Percentiles rank a stretch among this genome's conserved stretches.
phyloP scores from a whole-genome alignment of 352 stramenopile genomes.

The Phytophthora megakarya region DNA sequence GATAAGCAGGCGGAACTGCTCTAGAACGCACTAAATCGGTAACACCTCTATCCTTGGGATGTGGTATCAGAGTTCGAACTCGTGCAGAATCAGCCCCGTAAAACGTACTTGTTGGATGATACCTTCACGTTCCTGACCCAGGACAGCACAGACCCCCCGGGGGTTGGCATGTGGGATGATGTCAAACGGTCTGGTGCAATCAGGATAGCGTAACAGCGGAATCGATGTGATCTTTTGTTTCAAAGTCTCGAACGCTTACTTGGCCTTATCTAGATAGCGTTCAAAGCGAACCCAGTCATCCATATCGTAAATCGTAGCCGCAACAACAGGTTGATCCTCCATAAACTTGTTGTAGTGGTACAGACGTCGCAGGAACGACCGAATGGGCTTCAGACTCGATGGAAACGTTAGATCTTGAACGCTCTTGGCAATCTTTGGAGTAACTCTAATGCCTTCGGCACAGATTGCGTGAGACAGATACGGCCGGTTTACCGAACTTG shows the following conservation, averaged over 20 bases:
- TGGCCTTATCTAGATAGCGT: background rate
- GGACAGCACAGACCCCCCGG: background rate
- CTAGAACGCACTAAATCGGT: background rate
- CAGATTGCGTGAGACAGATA: background rate
- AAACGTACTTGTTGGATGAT: too few species aligned
- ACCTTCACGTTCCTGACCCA: too few species aligned
- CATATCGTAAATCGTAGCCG: too few species aligned
- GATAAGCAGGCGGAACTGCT: background rate
- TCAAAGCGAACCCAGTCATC: background rate
- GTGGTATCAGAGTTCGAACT: background rate
- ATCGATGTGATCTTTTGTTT: background rate
- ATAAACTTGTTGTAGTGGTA: constrained; percentile 8
- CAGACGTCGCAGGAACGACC: background rate
- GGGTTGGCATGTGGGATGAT: background rate
- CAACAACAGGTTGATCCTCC: background rate
- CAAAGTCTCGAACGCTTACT: background rate
- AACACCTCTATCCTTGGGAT: background rate
- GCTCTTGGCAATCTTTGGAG: background rate
- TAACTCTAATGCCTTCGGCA: background rate
- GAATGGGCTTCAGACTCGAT: background rate
- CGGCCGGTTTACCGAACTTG: too few species aligned
- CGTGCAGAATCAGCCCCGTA: too few species aligned
- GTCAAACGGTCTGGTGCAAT: background rate
- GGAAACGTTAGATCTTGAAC: background rate
- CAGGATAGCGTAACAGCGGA: background rate